A percentile compares a stretch with the other conserved stretches of the same genome.
phyloP scores from a whole-genome alignment of 805 yeast species.

The Lachancea meyersii region DNA sequence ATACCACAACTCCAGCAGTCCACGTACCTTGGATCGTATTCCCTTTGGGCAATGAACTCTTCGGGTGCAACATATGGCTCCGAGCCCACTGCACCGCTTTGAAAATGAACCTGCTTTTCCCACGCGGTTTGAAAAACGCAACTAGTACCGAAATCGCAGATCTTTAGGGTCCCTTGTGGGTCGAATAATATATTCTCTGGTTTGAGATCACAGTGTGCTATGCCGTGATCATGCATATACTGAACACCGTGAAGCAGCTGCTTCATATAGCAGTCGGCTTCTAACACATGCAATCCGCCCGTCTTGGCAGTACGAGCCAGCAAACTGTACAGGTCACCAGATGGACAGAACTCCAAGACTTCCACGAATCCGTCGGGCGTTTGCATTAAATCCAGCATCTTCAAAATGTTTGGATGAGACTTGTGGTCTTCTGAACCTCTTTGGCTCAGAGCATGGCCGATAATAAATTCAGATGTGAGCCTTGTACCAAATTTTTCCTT shows the following conservation, averaged over 20 bases:
- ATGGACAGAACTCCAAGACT: slow-evolving; percentile 91
- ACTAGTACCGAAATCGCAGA: slow-evolving; percentile 86
- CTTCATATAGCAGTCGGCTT: slow-evolving; percentile 85
- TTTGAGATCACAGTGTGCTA: slow-evolving; percentile 88
- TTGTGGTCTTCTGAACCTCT: slow-evolving; percentile 34
- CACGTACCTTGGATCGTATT: slow-evolving; percentile 70
- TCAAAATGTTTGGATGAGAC: slow-evolving; percentile 54
- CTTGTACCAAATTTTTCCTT: slow-evolving; percentile 88
- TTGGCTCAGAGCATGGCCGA: slow-evolving; percentile 65
- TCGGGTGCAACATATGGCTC: slow-evolving; percentile 93
- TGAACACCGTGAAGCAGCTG: slow-evolving; percentile 77
- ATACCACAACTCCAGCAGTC: slow-evolving; percentile 91
- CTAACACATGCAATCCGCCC: slow-evolving; percentile 51
- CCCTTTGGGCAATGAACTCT: slow-evolving; percentile 50
- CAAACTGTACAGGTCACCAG: slow-evolving; percentile 63
- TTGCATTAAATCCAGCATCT: slow-evolving; percentile 74
- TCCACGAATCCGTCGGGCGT: slow-evolving; percentile 69
- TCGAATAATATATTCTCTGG: slow-evolving; percentile 79
- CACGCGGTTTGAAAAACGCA: slow-evolving; percentile 87
- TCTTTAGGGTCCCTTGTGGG: slow-evolving; percentile 56
- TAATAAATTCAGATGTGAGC: slow-evolving; percentile 80
- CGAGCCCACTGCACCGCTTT: slow-evolving; percentile 77
- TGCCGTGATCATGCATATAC: slow-evolving; percentile 86
- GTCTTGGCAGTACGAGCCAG: slow-evolving; percentile 47
- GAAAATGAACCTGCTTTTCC: slow-evolving; percentile 66